These are phyloP conservation scores for Colletotrichum endophyticum DNA, from an alignment of 2,329 filamentous ascomycete species.

Conservation along the genomic window DNA sequence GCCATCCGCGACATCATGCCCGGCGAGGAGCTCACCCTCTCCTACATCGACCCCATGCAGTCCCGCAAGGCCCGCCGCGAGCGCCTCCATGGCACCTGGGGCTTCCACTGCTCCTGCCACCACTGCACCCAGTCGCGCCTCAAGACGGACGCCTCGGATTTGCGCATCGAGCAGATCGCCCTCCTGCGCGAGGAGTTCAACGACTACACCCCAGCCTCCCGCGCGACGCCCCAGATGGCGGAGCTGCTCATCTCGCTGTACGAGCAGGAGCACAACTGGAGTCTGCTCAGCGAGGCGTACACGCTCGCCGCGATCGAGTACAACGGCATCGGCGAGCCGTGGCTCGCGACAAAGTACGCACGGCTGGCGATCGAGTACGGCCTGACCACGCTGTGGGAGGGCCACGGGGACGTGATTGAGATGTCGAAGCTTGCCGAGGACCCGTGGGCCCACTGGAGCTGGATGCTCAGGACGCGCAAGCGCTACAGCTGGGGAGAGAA, in stretches of 20 bases:
- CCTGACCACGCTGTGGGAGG: constrained; percentile 23
- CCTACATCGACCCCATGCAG: constrained; percentile 43
- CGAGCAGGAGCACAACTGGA: constrained; percentile 43
- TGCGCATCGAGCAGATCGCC: constrained; percentile 38
- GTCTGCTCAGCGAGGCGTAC: constrained; percentile 38
- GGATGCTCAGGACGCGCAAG: constrained; percentile 37
- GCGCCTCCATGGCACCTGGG: constrained; percentile 38
- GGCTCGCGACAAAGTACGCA: constrained; percentile 42
- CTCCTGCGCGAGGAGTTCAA: constrained; percentile 32
- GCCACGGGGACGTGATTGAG: constrained; percentile 34
- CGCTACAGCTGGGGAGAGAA: constrained; percentile 32
- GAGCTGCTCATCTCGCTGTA: constrained; percentile 43
- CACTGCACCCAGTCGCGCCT: constrained; percentile 35
- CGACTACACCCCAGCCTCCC: constrained; percentile 31
- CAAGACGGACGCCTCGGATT: constrained; percentile 37
- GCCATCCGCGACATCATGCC: constrained; percentile 42
- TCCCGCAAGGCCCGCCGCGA: constrained; percentile 30
- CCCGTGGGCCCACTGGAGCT: constrained; percentile 44
- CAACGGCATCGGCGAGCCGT: constrained; percentile 42
- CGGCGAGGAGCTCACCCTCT: constrained; percentile 48
- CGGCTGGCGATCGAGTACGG: constrained; percentile 40
- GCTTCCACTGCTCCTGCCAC: constrained; percentile 45
- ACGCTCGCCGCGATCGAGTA: constrained; percentile 41
- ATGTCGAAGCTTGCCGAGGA: constrained; percentile 37
- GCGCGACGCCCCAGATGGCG: constrained; percentile 40